Conservation (phyloP, 192 early-diverging fungal species). For the Coemansia sp. region DNA sequence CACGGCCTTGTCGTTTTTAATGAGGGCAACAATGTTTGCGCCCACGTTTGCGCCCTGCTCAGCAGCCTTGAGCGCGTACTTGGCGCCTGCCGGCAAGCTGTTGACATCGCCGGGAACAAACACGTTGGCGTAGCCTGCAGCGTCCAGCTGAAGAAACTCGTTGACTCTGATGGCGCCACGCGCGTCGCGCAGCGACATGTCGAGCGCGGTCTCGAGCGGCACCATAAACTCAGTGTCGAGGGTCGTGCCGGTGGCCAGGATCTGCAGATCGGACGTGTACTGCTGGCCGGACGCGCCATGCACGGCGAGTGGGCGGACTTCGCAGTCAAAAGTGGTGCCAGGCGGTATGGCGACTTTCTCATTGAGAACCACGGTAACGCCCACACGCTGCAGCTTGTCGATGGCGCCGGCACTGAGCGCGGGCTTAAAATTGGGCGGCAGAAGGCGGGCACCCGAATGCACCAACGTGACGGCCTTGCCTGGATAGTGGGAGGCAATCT, state of each 20-base stretch:
- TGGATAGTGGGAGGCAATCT: conserved; percentile 52
- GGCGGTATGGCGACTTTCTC: conserved; percentile 49
- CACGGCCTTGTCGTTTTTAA: conserved; percentile 6
- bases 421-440: conserved; percentile 50
- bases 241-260: conserved; percentile 45
- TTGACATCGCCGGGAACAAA: conserved; percentile 59
- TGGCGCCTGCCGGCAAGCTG: conserved; percentile 30
- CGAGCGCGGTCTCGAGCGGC: conserved; percentile 28
- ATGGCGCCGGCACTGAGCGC: conserved; percentile 36
- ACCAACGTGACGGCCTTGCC: conserved; percentile 53
- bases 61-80: conserved; percentile 24
- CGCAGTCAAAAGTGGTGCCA: conserved; percentile 30
- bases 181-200: conserved; percentile 19
- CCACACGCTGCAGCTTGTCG: conserved; percentile 42
- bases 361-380: conserved; percentile 54
- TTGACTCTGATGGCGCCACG: conserved; percentile 49
- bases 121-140: conserved; percentile 25
- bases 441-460: conserved; percentile 41
- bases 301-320: conserved; percentile 37
- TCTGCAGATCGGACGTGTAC: conserved; percentile 60
- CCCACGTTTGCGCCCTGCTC: conserved; percentile 23
- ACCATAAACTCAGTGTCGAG: conserved; percentile 52
- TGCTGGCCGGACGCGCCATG: conserved; percentile 37
- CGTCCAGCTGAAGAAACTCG: conserved; percentile 50
- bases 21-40: conserved; percentile 25